Conservation (phyloP, 1,139 yeast species). For the Candida neerlandica region DNA sequence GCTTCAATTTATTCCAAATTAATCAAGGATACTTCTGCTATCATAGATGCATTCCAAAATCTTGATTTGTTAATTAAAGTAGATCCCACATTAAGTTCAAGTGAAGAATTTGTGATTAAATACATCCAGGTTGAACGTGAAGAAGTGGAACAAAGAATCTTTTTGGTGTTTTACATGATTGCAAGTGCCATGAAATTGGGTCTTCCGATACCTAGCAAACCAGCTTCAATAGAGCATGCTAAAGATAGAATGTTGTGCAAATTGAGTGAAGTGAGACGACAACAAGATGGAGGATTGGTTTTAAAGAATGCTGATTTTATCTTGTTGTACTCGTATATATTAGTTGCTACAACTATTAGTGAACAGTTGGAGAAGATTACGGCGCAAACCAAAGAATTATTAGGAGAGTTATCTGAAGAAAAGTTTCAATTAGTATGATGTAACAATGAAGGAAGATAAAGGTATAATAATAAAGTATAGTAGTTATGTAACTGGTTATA, state of each 20-base stretch:
- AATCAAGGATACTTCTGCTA: slow-evolving; percentile 59
- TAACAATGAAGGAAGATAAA: background rate
- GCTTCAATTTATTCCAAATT: slow-evolving; percentile 50
- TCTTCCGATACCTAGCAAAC: slow-evolving; percentile 73
- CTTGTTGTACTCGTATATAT: slow-evolving; percentile 69
- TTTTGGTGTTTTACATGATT: slow-evolving; percentile 73
- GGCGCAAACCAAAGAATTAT: slow-evolving; percentile 53
- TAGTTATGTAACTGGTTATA: background rate
- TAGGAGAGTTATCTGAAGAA: slow-evolving; percentile 66
- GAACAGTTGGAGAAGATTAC: slow-evolving; percentile 65
- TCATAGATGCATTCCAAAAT: slow-evolving; percentile 76
- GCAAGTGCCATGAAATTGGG: slow-evolving; percentile 78
- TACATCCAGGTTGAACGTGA: slow-evolving; percentile 60
- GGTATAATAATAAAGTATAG: background rate
- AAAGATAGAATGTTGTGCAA: slow-evolving; percentile 69
- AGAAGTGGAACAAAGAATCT: slow-evolving; percentile 72
- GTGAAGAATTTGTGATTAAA: slow-evolving; percentile 58
- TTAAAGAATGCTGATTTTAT: slow-evolving; percentile 71
- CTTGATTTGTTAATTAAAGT: slow-evolving; percentile 67
- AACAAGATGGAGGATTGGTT: slow-evolving; percentile 21
- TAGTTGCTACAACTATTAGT: slow-evolving; percentile 69
- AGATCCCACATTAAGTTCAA: slow-evolving; percentile 54
- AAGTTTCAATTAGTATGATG: slow-evolving; percentile 41
- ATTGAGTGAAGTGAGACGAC: slow-evolving; percentile 52
- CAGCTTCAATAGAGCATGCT: slow-evolving; percentile 79